phyloP scores from a whole-genome alignment of 2,329 filamentous ascomycete species.

The Arthroderma sp. region DNA sequence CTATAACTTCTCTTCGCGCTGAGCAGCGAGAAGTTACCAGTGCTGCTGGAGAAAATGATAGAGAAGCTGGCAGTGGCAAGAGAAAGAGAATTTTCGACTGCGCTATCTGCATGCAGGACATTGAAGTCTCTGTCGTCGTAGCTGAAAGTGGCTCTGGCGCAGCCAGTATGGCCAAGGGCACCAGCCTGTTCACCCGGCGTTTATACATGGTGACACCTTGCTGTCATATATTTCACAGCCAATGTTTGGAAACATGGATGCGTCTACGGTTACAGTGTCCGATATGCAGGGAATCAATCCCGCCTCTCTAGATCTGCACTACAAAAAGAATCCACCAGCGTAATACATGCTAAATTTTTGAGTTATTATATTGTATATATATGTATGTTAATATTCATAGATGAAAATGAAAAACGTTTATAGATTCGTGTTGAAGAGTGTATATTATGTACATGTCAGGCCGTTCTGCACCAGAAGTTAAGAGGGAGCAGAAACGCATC shows the following conservation, averaged over 20 bases:
- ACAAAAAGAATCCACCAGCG: too few relatives aligned
- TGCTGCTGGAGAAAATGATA: slow-evolving; percentile 20
- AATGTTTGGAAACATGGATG: slow-evolving; percentile 94
- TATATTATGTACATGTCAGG: too few relatives aligned
- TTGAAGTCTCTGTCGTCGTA: slow-evolving; percentile 71
- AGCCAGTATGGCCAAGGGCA: slow-evolving; percentile 29
- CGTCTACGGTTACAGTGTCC: slow-evolving; percentile 84
- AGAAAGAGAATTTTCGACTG: slow-evolving; percentile 65
- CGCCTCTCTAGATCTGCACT: slow-evolving; percentile 50
- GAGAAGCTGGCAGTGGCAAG: slow-evolving; percentile 28
- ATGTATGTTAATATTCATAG: too few relatives aligned
- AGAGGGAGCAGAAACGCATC: too few relatives aligned
- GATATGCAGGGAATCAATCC: slow-evolving; percentile 81
- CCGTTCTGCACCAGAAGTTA: too few relatives aligned
- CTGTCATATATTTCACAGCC: slow-evolving; percentile 85
- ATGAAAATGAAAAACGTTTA: too few relatives aligned
- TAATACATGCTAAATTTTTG: too few relatives aligned
- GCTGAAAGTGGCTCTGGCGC: slow-evolving; percentile 34
- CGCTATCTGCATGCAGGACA: slow-evolving; percentile 82
- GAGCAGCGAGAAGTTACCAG: slow-evolving; percentile 27
- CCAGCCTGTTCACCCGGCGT: slow-evolving; percentile 62
- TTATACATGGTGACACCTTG: slow-evolving; percentile 97
- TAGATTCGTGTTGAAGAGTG: too few relatives aligned
- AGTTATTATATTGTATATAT: too few relatives aligned
- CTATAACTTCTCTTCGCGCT: slow-evolving; percentile 56